Evolutionary conservation across 108 stramenopile species (phyloP).

Genomic region (Cylindrotheca closterium): DNA sequence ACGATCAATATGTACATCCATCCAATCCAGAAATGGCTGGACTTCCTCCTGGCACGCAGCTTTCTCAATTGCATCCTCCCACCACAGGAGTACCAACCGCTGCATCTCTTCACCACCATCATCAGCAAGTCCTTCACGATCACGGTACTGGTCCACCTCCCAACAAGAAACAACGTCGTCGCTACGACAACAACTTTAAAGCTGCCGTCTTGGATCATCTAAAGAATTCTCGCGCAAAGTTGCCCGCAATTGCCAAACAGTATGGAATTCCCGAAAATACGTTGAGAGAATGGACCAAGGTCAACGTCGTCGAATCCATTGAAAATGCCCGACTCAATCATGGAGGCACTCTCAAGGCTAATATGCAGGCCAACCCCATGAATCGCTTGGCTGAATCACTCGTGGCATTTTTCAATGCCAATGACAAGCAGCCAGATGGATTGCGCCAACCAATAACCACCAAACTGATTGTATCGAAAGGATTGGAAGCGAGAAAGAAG

Average conservation of each 20-base stretch:
- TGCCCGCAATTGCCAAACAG: constrained; percentile 21
- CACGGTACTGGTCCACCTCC: not conserved
- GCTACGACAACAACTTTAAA: constrained; percentile 37
- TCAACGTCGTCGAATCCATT: constrained; percentile 19
- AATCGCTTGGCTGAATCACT: constrained; percentile 20
- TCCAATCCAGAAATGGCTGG: not conserved
- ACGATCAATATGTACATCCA: constrained; percentile 4
- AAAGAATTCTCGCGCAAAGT: constrained; percentile 17
- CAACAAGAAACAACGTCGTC: constrained; percentile 34
- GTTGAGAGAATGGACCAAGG: constrained; percentile 33
- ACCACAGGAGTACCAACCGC: not conserved
- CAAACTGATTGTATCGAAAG: constrained; percentile 33
- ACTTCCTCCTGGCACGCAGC: too few species aligned
- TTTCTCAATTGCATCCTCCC: not conserved
- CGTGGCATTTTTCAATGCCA: constrained; percentile 29
- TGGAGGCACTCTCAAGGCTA: constrained; percentile 30
- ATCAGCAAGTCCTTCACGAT: too few species aligned
- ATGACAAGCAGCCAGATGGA: constrained; percentile 18
- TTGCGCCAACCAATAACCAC: constrained; percentile 26
- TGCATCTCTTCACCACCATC: too few species aligned
- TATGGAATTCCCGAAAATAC: constrained; percentile 34
- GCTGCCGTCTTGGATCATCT: constrained; percentile 22
- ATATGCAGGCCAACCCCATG: constrained; percentile 28
- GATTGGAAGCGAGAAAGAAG: constrained; percentile 28
- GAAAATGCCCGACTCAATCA: constrained; percentile 20